Evolutionary conservation across 768 basidiomycete species (phyloP).

Genomic region (Lactifluus pinguis): DNA sequence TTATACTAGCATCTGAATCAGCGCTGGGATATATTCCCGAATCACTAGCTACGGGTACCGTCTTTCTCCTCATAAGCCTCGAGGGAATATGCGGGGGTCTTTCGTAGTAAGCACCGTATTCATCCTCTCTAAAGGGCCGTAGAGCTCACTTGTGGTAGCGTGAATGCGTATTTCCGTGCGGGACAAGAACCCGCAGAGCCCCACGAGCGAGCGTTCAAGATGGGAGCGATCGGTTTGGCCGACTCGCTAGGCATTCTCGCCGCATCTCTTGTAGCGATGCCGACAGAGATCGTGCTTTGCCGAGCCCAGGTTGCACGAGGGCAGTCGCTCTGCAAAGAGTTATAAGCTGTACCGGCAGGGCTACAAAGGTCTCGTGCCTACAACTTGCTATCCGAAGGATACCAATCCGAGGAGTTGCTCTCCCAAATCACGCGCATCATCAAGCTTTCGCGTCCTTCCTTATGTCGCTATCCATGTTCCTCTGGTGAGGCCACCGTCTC

Average conservation of each 20-base stretch:
- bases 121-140: not conserved
- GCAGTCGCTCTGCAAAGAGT: constrained; percentile 56
- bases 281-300: constrained; percentile 72
- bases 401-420: not conserved
- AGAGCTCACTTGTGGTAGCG: constrained; percentile 34
- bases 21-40: constrained; percentile 57
- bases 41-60: constrained; percentile 40
- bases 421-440: not conserved
- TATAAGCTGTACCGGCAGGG: constrained; percentile 29
- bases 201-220: constrained; percentile 84
- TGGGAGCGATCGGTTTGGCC: constrained; percentile 81
- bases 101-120: constrained; percentile 62
- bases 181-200: constrained; percentile 56
- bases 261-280: constrained; percentile 59
- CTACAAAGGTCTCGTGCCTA: not conserved
- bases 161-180: constrained; percentile 79
- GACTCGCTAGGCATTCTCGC: constrained; percentile 65
- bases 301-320: constrained; percentile 60
- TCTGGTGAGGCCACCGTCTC: not conserved
- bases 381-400: not conserved
- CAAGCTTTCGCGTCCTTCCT: not conserved
- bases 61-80: constrained; percentile 70
- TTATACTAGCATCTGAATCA: constrained; percentile 54
- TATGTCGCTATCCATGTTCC: not conserved
- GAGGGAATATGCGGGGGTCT: constrained; percentile 92